Evolutionary conservation across 208 protist genomes (phyloP).

Genomic region (Borovskyia barvae): DNA sequence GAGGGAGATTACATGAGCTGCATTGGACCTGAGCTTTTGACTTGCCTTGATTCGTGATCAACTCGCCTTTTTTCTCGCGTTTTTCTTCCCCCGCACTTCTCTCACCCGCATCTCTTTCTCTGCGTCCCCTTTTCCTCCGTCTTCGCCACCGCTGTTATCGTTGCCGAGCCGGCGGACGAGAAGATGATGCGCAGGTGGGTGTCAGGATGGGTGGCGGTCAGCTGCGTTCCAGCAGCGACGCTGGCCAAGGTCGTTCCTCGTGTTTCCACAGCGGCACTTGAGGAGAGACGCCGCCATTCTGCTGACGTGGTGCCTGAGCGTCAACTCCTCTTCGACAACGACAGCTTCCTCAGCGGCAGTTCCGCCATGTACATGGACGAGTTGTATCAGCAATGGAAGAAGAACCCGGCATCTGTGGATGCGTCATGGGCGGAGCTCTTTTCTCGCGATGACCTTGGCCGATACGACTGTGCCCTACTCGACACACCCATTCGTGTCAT

Average conservation of each 20-base stretch:
- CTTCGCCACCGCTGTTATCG: neutral
- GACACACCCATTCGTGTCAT: conserved; percentile 65
- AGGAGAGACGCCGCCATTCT: conserved; percentile 7
- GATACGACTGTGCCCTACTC: conserved; percentile 60
- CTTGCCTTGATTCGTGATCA: no score
- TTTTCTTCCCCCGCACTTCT: no score
- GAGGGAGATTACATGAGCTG: no score
- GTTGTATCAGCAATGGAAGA: conserved; percentile 81
- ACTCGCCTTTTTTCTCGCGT: no score
- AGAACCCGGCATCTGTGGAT: conserved; percentile 72
- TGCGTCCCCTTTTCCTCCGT: conserved; percentile 1
- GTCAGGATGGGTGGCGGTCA: conserved; percentile 7
- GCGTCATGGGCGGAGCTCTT: conserved; percentile 75
- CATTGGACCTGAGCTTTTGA: no score
- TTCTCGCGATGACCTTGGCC: conserved; percentile 26
- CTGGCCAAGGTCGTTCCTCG: neutral
- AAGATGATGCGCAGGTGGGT: conserved; percentile 69
- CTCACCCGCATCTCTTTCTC: neutral
- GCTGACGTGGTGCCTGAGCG: conserved; percentile 35
- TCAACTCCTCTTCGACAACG: conserved; percentile 74
- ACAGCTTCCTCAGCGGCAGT: conserved; percentile 80
- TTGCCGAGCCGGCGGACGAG: neutral
- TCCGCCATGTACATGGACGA: conserved; percentile 83
- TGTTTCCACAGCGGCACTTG: conserved; percentile 1
- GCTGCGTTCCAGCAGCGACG: conserved; percentile 11